A percentile compares a stretch with the other conserved stretches of the same genome.
Evolutionary conservation across 192 early-diverging fungal species (phyloP).

Genomic region (Coemansia guatemalensis): DNA sequence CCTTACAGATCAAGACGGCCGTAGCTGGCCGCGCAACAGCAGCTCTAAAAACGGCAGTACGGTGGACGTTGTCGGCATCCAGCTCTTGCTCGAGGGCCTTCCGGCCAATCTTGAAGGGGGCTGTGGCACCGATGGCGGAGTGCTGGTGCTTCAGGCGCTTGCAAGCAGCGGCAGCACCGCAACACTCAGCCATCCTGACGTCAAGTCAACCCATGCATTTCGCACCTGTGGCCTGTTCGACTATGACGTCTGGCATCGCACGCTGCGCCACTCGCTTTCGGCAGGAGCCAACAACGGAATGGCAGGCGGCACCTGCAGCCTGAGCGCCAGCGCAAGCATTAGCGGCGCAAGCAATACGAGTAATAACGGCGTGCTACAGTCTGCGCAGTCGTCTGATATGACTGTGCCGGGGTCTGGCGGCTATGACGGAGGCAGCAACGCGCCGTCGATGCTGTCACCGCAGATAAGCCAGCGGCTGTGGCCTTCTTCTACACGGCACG

Average conservation of each 20-base stretch:
- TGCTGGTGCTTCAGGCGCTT: constrained; percentile 45
- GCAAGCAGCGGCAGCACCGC: constrained; percentile 12
- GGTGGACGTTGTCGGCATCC: constrained; percentile 15
- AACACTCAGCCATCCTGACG: constrained; percentile 10
- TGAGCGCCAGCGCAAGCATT: constrained; percentile 40
- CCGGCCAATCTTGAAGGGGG: constrained; percentile 5
- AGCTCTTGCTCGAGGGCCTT: constrained; percentile 22
- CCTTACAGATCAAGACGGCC: constrained; percentile 43
- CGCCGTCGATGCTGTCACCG: constrained; percentile 24
- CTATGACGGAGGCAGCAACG: constrained; percentile 1
- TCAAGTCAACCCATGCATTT: constrained; percentile 18
- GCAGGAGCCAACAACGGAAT: constrained; percentile 16
- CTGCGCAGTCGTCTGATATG: constrained; percentile 10
- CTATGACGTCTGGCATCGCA: constrained; percentile 43
- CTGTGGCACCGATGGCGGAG: constrained; percentile 22
- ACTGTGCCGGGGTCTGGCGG: neutral
- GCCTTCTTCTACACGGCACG: constrained; percentile 34
- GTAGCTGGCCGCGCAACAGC: constrained; percentile 35
- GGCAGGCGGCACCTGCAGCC: constrained; percentile 20
- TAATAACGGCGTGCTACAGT: constrained; percentile 15
- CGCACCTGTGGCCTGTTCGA: constrained; percentile 34
- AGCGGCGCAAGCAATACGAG: constrained; percentile 38
- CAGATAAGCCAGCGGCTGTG: constrained; percentile 31
- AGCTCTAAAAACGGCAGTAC: constrained; percentile 16
- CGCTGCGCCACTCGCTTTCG: constrained; percentile 36